Conservation (phyloP, 805 yeast species). For the Kockiozyma suomiensis region DNA sequence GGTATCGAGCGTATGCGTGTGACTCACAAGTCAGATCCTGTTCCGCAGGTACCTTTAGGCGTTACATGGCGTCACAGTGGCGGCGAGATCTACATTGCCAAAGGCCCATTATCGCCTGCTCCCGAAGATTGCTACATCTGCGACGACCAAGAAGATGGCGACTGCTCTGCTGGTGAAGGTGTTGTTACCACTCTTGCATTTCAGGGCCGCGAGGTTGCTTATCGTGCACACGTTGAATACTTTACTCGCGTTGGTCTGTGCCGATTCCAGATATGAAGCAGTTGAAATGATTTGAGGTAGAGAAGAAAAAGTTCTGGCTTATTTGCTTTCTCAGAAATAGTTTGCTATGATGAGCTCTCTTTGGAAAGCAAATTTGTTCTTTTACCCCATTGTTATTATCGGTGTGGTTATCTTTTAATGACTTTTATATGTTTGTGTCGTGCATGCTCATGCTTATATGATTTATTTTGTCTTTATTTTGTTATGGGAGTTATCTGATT, state of each 20-base stretch:
- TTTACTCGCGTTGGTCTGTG: conserved; percentile 32
- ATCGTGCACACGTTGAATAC: conserved; percentile 33
- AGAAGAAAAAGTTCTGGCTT: too few relatives aligned
- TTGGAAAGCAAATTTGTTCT: too few relatives aligned
- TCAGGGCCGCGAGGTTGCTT: conserved; percentile 22
- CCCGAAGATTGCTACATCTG: conserved; percentile 31
- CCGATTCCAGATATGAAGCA: conserved; percentile 17
- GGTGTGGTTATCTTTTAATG: neutral
- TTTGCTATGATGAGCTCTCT: too few relatives aligned
- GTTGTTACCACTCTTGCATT: conserved; percentile 22
- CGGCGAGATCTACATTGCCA: conserved; percentile 32
- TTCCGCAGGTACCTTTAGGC: conserved; percentile 31
- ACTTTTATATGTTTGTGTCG: neutral
- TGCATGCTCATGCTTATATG: neutral
- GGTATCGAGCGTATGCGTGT: conserved; percentile 21
- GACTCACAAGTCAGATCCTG: conserved; percentile 35
- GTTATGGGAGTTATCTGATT: conserved; percentile 2
- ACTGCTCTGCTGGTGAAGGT: conserved; percentile 34
- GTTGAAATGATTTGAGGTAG: too few relatives aligned
- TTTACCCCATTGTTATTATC: neutral
- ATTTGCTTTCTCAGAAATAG: too few relatives aligned
- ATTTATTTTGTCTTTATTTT: neutral
- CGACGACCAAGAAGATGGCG: conserved; percentile 32
- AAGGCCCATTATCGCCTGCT: conserved; percentile 32
- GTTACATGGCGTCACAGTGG: conserved; percentile 25